These are phyloP conservation scores for Mycena latifolia DNA, from an alignment of 768 basidiomycete genomes.

Conservation along the genomic window DNA sequence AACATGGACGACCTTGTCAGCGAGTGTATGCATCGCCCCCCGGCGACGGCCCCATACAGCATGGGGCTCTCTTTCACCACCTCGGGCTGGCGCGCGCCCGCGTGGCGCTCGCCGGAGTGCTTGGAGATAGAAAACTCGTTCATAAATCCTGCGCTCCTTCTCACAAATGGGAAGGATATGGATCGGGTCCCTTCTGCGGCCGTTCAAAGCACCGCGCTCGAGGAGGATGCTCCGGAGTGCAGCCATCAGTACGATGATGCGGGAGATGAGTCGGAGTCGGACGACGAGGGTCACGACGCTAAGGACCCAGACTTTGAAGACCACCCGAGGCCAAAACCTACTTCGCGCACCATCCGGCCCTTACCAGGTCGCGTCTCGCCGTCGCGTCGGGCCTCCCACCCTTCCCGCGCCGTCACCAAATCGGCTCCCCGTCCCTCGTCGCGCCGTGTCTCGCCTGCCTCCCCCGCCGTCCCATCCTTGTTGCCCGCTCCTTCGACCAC, in stretches of 20 bases:
- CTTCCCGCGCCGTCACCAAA: no score
- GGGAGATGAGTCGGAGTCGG: neutral
- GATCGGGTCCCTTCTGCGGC: no score
- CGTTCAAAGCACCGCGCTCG: no score
- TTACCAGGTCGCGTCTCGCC: no score
- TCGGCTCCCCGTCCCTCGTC: neutral
- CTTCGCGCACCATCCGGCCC: slow-evolving; percentile 1
- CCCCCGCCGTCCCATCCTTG: neutral
- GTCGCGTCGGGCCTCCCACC: no score
- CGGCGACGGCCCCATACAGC: slow-evolving; percentile 4
- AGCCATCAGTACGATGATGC: no score
- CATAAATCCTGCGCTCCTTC: slow-evolving; percentile 15
- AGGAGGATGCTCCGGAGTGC: no score
- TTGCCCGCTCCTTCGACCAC: neutral
- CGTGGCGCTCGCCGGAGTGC: slow-evolving; percentile 1
- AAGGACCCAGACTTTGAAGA: neutral
- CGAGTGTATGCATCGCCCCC: neutral
- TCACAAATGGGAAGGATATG: no score
- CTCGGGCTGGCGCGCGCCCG: slow-evolving; percentile 13
- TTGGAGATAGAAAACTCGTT: neutral
- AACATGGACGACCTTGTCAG: neutral
- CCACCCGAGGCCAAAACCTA: neutral
- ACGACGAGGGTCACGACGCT: neutral
- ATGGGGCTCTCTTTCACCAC: slow-evolving; percentile 14
- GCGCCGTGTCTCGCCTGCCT: neutral